Base-by-base conservation (phyloP, 257 asterid species). In the Cruciata laevipes region DNA sequence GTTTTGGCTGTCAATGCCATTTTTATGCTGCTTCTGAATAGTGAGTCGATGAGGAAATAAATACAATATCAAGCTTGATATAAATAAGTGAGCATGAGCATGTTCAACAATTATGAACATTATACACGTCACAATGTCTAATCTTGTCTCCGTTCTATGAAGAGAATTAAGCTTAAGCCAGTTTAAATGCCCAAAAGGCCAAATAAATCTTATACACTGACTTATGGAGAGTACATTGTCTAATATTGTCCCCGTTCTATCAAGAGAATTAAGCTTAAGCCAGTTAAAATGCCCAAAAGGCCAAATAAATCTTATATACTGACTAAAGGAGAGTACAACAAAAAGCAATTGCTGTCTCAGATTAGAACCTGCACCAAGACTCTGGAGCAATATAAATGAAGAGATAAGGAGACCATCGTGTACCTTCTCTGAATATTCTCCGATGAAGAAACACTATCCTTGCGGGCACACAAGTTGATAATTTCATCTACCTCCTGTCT, bases 401-500 rank as follows among this genome's bases (percentile, higher is more conserved):
- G 51, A 62, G 17, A 61, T 47, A 60, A 35, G 31, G 51, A 14
- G 51, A 38, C 65, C 67, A 38, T 23, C 23, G 23, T 21, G 55
- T 78, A 93, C 99, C 99, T 85, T 75, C 81, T 85, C 61, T 94
- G 94, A 66, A 85, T 90, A 74, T 78, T 85, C 69, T 90, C 98
- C 4, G 95, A 81, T 37, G 95, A 68, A 38, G 95, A 81, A 74
- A 82, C 75, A 77, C 69, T 69, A 73, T 79, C 90, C 74, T 81
- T 82, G 71, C 81, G 77, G 68, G 79, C 74, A 80, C 89, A 90
- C 74, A 74, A 55, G 70, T 78, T 83, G 76, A 88, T 85, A 76
- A 88, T 84, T 78, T 88, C 97, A 70, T 90, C 99, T 72, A 94
- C 95, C 86, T 94, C 99, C 77, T 88, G 97, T 63, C 97, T 90